Percentiles rank a stretch among this genome's conserved stretches.
These are phyloP conservation scores for Coemansia erecta DNA, from an alignment of 192 early-diverging fungal genomes.

Conservation along the genomic window DNA sequence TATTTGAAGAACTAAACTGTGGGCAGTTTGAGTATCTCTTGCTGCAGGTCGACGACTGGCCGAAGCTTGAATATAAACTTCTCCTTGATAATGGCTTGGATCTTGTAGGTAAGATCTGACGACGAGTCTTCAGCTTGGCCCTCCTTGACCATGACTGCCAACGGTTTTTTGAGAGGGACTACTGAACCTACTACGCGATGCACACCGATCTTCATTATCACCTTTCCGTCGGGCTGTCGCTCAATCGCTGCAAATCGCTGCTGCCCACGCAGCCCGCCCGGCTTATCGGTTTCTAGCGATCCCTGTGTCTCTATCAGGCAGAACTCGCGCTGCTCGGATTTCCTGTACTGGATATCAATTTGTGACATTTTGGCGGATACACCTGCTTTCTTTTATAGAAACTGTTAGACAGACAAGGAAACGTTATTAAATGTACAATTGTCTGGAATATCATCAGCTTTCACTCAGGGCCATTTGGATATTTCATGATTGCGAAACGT, in stretches of 20 bases:
- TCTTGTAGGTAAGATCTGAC: conserved; percentile 9
- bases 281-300: conserved; percentile 39
- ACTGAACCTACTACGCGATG: conserved; percentile 36
- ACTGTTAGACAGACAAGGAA: not conserved
- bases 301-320: conserved; percentile 48
- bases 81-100: conserved; percentile 42
- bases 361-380: conserved; percentile 27
- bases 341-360: conserved; percentile 32
- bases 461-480: no score
- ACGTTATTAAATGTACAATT: no score
- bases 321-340: conserved; percentile 30
- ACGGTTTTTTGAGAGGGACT: conserved; percentile 33
- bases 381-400: not conserved
- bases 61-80: conserved; percentile 49
- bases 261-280: conserved; percentile 38
- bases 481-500: no score
- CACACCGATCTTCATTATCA: conserved; percentile 37
- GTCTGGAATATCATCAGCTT: no score
- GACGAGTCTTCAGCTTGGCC: not conserved
- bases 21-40: conserved; percentile 11
- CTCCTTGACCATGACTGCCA: conserved; percentile 36
- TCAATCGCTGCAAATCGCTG: conserved; percentile 40
- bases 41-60: conserved; percentile 37
- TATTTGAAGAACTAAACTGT: not conserved
- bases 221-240: conserved; percentile 24